Base-by-base conservation (phyloP, 495 filamentous ascomycete species). In the Symbiotaphrina buchneri region DNA sequence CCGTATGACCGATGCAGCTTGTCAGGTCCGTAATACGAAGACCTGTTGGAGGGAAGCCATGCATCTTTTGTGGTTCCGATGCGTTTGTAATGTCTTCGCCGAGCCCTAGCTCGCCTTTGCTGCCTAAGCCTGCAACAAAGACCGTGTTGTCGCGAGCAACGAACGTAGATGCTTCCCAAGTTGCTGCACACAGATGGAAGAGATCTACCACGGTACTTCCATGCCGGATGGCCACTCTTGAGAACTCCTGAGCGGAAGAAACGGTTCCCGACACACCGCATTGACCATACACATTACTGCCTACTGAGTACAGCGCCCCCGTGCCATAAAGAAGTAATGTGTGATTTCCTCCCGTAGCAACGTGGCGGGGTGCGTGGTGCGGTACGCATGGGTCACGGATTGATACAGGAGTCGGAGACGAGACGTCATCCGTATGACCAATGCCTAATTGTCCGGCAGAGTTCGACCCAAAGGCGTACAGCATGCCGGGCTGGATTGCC, bases 391-490 rank as follows among this genome's bases (percentile, higher is more conserved):
- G 21, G 27, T 24, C 30, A 21, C 37, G 29, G 33, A 40, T 36
- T 17, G 41, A n/a, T 0, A 40, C 30, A 7, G 52, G 40, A 28
- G 70, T 62, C 3, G 82, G 81, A 0, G 54, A 48, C 3, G 70
- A 72, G 8, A 74, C 65, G 47, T 92, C 83, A 36, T 80, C 60
- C 27, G 51, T 58, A 48, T 84, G 74, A 15, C 68, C 68, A 28
- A 94, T 58, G 21, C 75, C 80, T 21, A 97, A 63, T 46, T 97
- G 87, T 31, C 80, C 79, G 5, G 71, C 77, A 22, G 77, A 72
- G 48, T 94, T 97, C 18, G 85, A 94, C 21, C 87, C 87, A 39
- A 93, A 68, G n/a, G 82, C 71, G 45, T 71, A 80, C 26, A 93
- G 55, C 28, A 45, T 52, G 46, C 39, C 11, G 51, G 29, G n/a